Base-by-base conservation (phyloP, 352 stramenopile genomes). In the Pythium plurisporium region DNA sequence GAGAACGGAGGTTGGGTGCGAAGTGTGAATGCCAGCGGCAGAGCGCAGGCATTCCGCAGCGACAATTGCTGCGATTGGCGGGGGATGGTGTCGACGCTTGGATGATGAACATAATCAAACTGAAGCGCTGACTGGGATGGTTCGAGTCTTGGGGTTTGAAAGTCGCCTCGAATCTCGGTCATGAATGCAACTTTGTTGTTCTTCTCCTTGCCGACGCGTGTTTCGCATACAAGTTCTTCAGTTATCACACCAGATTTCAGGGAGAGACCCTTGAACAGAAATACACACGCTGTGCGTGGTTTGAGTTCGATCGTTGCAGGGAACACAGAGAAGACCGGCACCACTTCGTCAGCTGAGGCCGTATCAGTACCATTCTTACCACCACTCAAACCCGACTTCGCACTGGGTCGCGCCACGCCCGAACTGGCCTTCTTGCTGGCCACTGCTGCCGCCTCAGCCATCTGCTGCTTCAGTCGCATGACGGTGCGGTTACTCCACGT, bases 181-280 rank as follows among this genome's bases (percentile, higher is more conserved):
- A 84, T 67, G 36, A 98, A 97, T 15, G 96, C 89, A 10, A 95
- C 64, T 67, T 79, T 90, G 54, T 64, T 79, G 44, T 65, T 73
- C 63, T 98, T 98, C 50, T 98, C 94, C 63, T 98, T 97, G 12
- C 90, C 89, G 10, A 97, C 85, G 14, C 87, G 89, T 2, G 86
- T 92, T 64, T 98, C 89, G 37, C 94, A 97, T 8, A 96, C 72
- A 11, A 98, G 65, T 12, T 91, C 69, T 62, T 98, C 94, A 31
- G 74, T 58, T 22, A 96, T 68, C 3, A 71, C 29, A 9, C 91
- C 90, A 19, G 84, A 50, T 0, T 51, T 62, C 1, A 73, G 67
- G 1, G 83, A 95, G 37, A 94, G 66, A 0, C 88, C 94, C 49
- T 91, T 91, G 52, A 98, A 97, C 2, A 92, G 81, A 65, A 98